These are phyloP conservation scores for Starmerella kuoi DNA, from an alignment of 805 yeast genomes.

Conservation along the genomic window DNA sequence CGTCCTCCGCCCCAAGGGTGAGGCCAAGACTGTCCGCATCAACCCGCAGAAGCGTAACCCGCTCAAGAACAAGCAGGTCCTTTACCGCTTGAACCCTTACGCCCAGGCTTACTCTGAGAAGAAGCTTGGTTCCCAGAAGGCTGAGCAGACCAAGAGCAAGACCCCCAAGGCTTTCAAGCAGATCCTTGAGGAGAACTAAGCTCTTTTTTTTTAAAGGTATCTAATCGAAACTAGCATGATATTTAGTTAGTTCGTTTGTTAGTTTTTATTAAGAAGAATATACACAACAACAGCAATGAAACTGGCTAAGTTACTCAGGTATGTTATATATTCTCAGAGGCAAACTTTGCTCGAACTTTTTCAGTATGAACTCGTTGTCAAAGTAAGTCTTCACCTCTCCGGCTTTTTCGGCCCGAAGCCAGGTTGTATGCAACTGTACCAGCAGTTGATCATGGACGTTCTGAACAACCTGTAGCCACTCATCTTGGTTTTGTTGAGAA, in stretches of 20 bases:
- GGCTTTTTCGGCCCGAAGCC: constrained; percentile 19
- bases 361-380: constrained; percentile 23
- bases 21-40: constrained; percentile 81
- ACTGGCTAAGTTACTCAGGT: too few species aligned
- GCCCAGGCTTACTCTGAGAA: constrained; percentile 92
- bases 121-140: constrained; percentile 78
- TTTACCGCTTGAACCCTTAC: constrained; percentile 98
- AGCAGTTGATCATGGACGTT: constrained; percentile 19
- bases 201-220: neutral
- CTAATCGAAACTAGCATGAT: too few species aligned
- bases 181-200: constrained; percentile 28
- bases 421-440: constrained; percentile 22
- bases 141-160: constrained; percentile 40
- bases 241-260: neutral
- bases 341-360: constrained; percentile 14
- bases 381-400: constrained; percentile 22
- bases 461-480: constrained; percentile 5
- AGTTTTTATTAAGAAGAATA: neutral
- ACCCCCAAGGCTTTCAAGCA: constrained; percentile 26
- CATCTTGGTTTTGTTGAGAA: neutral
- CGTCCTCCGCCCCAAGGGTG: constrained; percentile 84
- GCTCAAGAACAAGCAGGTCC: constrained; percentile 96
- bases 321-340: constrained; percentile 5
- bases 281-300: too few species aligned
- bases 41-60: constrained; percentile 98